Conservation (phyloP, 2,329 filamentous ascomycete species). For the Fusarium avenaceum region DNA sequence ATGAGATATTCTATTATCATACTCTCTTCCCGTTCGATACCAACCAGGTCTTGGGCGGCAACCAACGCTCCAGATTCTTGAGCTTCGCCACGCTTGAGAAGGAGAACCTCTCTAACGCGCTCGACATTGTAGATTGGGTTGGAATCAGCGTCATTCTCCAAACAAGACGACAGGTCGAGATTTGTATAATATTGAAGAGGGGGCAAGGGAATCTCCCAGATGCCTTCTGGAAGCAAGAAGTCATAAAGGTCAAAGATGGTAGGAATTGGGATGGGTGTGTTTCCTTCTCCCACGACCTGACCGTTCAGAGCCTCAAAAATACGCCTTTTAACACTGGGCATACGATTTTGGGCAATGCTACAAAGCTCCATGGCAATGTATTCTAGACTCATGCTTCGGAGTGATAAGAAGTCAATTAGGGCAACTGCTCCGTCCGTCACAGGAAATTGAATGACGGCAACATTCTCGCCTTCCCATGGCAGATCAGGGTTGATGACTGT, state of each 20-base stretch:
- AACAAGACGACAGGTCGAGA: constrained; percentile 76
- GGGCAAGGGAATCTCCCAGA: constrained; percentile 67
- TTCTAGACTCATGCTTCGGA: constrained; percentile 83
- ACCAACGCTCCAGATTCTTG: constrained; percentile 63
- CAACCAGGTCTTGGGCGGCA: constrained; percentile 62
- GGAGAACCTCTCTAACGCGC: constrained; percentile 79
- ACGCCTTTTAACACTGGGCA: constrained; percentile 77
- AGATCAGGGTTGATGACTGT: constrained; percentile 76
- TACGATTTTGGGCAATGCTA: constrained; percentile 76
- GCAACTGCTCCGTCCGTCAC: constrained; percentile 75
- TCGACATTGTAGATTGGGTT: constrained; percentile 75
- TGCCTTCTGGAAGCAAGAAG: constrained; percentile 73
- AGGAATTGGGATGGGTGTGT: constrained; percentile 75
- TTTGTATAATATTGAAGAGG: constrained; percentile 72
- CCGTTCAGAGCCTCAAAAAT: constrained; percentile 83
- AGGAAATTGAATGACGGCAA: constrained; percentile 75
- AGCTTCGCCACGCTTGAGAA: constrained; percentile 75
- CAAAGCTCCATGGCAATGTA: constrained; percentile 90
- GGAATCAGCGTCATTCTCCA: constrained; percentile 70
- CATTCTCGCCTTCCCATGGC: constrained; percentile 78
- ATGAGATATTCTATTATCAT: constrained; percentile 72
- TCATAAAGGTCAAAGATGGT: constrained; percentile 95
- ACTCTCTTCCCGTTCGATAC: constrained; percentile 70
- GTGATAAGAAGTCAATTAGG: constrained; percentile 81
- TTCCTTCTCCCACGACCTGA: constrained; percentile 74